Base-by-base conservation (phyloP, 768 basidiomycete species). In the Amanita pseudoporphyria region DNA sequence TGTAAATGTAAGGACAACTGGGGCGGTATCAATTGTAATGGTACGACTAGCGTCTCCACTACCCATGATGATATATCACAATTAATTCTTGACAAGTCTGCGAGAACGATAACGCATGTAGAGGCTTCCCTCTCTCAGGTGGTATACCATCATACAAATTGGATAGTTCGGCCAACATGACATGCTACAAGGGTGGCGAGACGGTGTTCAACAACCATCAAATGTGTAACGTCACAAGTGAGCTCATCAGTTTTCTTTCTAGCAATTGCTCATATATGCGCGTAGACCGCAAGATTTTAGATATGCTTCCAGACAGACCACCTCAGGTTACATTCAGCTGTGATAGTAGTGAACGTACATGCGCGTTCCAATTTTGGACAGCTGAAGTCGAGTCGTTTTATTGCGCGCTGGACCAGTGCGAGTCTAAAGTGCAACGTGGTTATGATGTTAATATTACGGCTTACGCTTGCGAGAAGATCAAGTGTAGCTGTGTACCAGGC, bases 351-450 rank as follows among this genome's bases (percentile, higher is more conserved):
- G 69, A 73, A 10, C 67, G 69, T 3, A 78, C 79, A 1, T 99
- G 96, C 62, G 79, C 81, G 21, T 99, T 99, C 75, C 94, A 99
- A 66, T 99, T 99, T 70, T 99, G 96, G 96, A 90, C 92, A 7
- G 92, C 86, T 5, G 74, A 87, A 57, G 77, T 91, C 49, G 95
- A 99, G 63, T 94, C 91, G 0, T 98, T 99, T 66, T 97, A 96
- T 67, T 99, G 96, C 66, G 79, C 79, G 9, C 74, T 99, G 47
- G 74, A 87, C 37, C 62, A 76, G 14, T 98, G 96, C 61, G 63
- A 60, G 3, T 79, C 79, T 5, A 60, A 71, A 31, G 60, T 52
- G 1, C 62, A 63, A 22, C 58, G 68, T 1, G 81, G 76, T 6
- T 84, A 80, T 60, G 77, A 83, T 48, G 66, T 68, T 21, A 93